phyloP scores from a whole-genome alignment of 2,329 filamentous ascomycete genomes.

The Venturia effusa region DNA sequence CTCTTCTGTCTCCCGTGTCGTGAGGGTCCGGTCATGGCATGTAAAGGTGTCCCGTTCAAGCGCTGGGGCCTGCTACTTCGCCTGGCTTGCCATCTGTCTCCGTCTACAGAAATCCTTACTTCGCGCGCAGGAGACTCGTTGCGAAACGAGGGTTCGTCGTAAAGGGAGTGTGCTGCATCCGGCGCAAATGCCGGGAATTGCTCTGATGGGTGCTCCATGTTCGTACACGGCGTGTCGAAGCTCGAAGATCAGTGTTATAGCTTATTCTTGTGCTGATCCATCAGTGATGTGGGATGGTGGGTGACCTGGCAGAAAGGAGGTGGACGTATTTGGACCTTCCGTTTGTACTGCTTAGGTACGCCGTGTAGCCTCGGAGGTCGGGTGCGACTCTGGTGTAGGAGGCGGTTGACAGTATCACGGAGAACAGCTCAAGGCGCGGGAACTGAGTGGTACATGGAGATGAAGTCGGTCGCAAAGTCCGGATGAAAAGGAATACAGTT shows the following conservation, averaged over 20 bases:
- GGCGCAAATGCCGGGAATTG: slow-evolving; percentile 12
- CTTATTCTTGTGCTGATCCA: background rate
- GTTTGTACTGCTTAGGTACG: too few relatives aligned
- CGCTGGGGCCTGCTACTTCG: slow-evolving; percentile 34
- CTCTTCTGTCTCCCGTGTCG: slow-evolving; percentile 68
- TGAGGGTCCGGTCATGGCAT: background rate
- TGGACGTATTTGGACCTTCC: background rate
- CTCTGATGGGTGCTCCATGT: slow-evolving; percentile 17
- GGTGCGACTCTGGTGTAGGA: background rate
- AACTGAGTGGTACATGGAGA: background rate
- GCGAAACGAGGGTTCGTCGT: background rate
- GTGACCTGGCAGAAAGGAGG: background rate
- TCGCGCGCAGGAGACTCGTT: slow-evolving; percentile 5
- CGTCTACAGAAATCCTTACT: background rate
- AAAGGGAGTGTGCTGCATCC: background rate
- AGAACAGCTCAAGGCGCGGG: background rate
- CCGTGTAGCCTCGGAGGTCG: background rate
- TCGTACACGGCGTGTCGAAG: background rate
- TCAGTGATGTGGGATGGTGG: background rate
- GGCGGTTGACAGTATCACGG: background rate
- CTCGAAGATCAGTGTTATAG: background rate
- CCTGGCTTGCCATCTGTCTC: slow-evolving; percentile 50
- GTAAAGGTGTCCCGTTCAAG: background rate
- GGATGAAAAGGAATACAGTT: background rate
- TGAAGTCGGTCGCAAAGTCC: background rate